A percentile compares a stretch with the other conserved stretches of the same genome.
phyloP scores from a whole-genome alignment of 306 rosid species.

The Cajanus cajan region DNA sequence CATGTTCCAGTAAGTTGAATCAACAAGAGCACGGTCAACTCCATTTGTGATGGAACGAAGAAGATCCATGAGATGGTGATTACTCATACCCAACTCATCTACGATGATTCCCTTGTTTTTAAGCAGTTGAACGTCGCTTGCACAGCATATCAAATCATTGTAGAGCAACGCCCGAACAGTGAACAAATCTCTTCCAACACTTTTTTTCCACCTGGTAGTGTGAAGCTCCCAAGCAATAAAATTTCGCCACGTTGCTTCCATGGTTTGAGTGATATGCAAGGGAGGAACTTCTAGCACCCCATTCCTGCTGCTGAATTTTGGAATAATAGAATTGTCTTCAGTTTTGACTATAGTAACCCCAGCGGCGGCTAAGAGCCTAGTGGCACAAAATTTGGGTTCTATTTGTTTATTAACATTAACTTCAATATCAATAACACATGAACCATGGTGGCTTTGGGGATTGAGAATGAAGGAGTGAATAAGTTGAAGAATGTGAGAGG shows the following conservation, averaged over 20 bases:
- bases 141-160: constrained; percentile 15
- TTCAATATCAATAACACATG: too few relatives aligned
- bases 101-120: background rate
- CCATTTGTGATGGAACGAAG: background rate
- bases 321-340: background rate
- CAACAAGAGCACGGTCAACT: background rate
- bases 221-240: constrained; percentile 28
- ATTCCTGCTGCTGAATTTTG: background rate
- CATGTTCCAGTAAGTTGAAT: background rate
- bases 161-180: background rate
- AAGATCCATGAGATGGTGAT: background rate
- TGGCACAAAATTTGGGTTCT: constrained; percentile 11
- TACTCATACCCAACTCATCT: background rate
- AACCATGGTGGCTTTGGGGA: too few relatives aligned
- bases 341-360: background rate
- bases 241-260: background rate
- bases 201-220: background rate
- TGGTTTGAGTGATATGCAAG: background rate
- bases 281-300: background rate
- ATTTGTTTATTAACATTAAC: background rate
- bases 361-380: background rate
- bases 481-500: constrained; percentile 16
- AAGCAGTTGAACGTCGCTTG: background rate
- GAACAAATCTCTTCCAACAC: background rate
- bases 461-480: background rate